A percentile compares a stretch with the other conserved stretches of the same genome.
Evolutionary conservation across 352 stramenopile species (phyloP).

Genomic region (Pythium phragmitis): DNA sequence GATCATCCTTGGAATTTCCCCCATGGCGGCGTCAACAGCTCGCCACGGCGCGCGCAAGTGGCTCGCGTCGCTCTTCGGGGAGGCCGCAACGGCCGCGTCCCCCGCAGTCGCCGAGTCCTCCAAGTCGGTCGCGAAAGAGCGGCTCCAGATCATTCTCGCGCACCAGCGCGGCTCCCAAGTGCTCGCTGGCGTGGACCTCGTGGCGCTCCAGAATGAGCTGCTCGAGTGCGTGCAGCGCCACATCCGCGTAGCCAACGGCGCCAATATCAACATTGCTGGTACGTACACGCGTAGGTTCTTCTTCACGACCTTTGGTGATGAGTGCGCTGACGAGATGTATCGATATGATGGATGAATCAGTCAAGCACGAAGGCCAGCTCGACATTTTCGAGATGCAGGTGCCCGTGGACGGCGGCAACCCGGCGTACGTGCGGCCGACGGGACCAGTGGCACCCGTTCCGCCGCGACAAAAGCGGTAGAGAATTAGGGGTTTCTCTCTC

Average conservation of each 20-base stretch:
- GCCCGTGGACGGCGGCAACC: conserved; percentile 63
- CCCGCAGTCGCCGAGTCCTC: conserved; percentile 36
- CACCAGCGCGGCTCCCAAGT: conserved; percentile 84
- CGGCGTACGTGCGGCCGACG: conserved; percentile 25
- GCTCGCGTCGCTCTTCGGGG: conserved; percentile 72
- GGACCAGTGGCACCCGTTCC: conserved; percentile 3
- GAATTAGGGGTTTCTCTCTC: too few species aligned
- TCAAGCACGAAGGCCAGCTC: conserved; percentile 85
- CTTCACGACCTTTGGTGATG: too few species aligned
- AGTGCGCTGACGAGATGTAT: too few species aligned
- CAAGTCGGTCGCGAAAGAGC: conserved; percentile 86
- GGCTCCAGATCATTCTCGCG: conserved; percentile 88
- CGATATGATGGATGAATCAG: conserved; percentile 27
- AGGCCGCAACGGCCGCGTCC: conserved; percentile 32
- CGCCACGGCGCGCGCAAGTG: conserved; percentile 76
- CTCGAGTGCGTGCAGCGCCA: conserved; percentile 86
- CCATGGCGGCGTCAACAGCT: conserved; percentile 43
- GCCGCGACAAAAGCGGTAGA: conserved; percentile 27
- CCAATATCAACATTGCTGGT: conserved; percentile 90
- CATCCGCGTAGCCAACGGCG: conserved; percentile 83
- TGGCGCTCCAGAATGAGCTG: conserved; percentile 76
- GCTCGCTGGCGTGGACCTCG: conserved; percentile 80
- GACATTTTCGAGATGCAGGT: conserved; percentile 92
- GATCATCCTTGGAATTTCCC: background rate
- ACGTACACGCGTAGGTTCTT: conserved; percentile 1